Evolutionary conservation across 2,329 filamentous ascomycete genomes (phyloP), one percentile per base, ranked within the genome.

Genomic region (Penicillium sp.): DNA sequence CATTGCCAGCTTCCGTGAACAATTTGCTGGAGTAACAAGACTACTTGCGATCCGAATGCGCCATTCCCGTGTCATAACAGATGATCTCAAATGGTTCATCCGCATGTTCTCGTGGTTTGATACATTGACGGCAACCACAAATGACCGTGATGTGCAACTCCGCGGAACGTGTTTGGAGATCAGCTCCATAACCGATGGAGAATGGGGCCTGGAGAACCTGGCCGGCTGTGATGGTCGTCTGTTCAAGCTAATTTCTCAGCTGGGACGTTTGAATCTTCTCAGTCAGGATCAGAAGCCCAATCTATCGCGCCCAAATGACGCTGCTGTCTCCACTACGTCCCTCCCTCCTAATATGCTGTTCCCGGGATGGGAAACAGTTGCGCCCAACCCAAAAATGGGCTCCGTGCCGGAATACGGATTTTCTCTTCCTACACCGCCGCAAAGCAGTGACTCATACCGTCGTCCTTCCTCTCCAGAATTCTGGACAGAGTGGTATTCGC

Each of bases 51-150:
- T 96, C 76, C 84, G 91, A 56, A 84, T 88, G 61, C 79, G 84
- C 69, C 75, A 81, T 70, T 67, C 85, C 67, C 73, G 84, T 43
- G 79, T 79, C 12, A 78, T 85, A 48, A 89, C 91, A 58, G 88
- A 90, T 56, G 85, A 87, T 30, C 67, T 75, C 19, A 77, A 75
- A 12, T 97, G 92, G 92, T 93, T 96, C 78, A 90, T 95, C 67
- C 87, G 90, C 40, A 86, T 96, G 64, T 97, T 97, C 69, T 94
- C 90, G 33, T 96, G 93, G 81, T 95, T 96, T 69, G 93, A 97
- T 72, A 90, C 92, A 53, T 90, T 97, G 76, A 91, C 91, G 0
- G 90, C 90, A 37, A 92, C 89, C 50, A 90, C 96, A 69, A 97
- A 97, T 65, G 90, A 96, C 73, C 86, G 92, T 49, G 92, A 97